Percentiles rank a stretch among this genome's conserved stretches.
Evolutionary conservation across 129 eudicot species (phyloP).

Genomic region (Chrysanthemum lavandulifolium): DNA sequence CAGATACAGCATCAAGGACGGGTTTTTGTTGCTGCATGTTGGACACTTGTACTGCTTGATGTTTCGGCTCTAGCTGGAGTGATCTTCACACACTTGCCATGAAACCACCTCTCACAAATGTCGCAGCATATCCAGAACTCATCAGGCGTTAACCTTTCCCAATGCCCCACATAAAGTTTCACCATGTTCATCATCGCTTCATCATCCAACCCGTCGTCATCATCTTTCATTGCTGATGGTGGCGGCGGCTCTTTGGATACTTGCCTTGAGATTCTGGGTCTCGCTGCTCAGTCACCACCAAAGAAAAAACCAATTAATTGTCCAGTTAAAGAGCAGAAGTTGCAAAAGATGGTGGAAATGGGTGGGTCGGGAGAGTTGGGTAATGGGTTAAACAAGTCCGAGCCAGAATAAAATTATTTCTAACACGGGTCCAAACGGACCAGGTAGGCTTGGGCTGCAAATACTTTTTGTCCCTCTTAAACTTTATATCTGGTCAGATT

Average conservation of each 20-base stretch:
- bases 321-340: background rate
- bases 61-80: constrained; percentile 83
- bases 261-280: constrained; percentile 44
- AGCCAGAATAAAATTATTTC: no score
- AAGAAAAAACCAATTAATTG: background rate
- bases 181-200: constrained; percentile 66
- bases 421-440: background rate
- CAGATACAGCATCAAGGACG: constrained; percentile 32
- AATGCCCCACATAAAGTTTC: constrained; percentile 73
- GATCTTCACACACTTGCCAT: constrained; percentile 86
- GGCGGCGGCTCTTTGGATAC: constrained; percentile 38
- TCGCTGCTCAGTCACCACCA: constrained; percentile 24
- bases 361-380: background rate
- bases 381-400: background rate
- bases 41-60: constrained; percentile 88
- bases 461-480: no score
- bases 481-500: no score
- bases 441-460: no score
- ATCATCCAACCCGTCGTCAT: constrained; percentile 59
- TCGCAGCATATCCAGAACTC: constrained; percentile 94
- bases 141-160: constrained; percentile 71
- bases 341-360: no score
- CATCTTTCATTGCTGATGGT: constrained; percentile 32
- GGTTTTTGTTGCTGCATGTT: constrained; percentile 66
- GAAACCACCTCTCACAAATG: constrained; percentile 81